phyloP scores from a whole-genome alignment of 805 yeast genomes.

The Suhomyces tanzawaensis region DNA sequence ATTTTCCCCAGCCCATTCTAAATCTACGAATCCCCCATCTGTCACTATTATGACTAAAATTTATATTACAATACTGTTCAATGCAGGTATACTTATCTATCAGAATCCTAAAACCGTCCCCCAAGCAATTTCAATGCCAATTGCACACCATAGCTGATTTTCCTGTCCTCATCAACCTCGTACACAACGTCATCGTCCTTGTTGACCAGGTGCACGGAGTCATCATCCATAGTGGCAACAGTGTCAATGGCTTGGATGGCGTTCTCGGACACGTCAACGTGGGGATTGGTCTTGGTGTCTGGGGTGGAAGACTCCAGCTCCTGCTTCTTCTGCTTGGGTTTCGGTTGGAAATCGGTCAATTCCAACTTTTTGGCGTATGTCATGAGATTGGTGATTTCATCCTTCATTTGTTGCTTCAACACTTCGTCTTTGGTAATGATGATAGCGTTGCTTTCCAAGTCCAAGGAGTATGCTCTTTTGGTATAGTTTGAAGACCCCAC shows the following conservation, averaged over 20 bases:
- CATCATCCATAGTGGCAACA: slow-evolving; percentile 5
- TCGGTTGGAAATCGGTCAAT: slow-evolving; percentile 56
- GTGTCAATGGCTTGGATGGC: slow-evolving; percentile 5
- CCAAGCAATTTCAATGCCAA: slow-evolving; percentile 65
- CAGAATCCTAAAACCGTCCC: slow-evolving; percentile 42
- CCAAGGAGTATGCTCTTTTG: slow-evolving; percentile 80
- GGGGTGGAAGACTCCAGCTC: background rate
- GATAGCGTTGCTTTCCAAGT: slow-evolving; percentile 84
- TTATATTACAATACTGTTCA: background rate
- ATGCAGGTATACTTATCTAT: background rate
- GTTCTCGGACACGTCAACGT: slow-evolving; percentile 2
- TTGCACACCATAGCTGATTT: slow-evolving; percentile 60
- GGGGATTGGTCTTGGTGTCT: background rate
- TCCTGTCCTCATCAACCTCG: slow-evolving; percentile 54
- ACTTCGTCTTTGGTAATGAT: slow-evolving; percentile 65
- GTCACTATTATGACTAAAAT: too few relatives aligned
- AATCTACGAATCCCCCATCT: too few relatives aligned
- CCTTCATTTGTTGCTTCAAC: slow-evolving; percentile 54
- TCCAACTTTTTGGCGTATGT: slow-evolving; percentile 50
- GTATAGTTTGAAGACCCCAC: slow-evolving; percentile 95
- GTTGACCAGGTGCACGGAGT: slow-evolving; percentile 12
- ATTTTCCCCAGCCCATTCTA: too few relatives aligned
- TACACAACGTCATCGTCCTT: slow-evolving; percentile 10
- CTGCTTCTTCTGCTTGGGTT: slow-evolving; percentile 5
- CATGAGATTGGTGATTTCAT: slow-evolving; percentile 63